phyloP scores from a whole-genome alignment of 2,329 filamentous ascomycete species.

The Daldinia eschscholtzii region DNA sequence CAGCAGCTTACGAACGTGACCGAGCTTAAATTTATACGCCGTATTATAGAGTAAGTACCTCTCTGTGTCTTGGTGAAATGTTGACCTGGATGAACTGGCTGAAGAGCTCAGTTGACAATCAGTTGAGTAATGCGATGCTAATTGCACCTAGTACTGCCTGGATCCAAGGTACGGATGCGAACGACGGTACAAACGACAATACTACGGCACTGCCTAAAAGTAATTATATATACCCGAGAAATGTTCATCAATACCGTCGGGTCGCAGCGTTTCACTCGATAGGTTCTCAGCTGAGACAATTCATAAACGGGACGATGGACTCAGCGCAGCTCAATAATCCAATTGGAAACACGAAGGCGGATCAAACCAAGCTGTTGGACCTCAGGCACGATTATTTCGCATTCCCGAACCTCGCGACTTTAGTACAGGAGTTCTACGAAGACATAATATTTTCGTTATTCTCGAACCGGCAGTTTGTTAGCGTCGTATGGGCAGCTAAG shows the following conservation, averaged over 20 bases:
- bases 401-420: slow-evolving; percentile 46
- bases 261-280: slow-evolving; percentile 55
- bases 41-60: not conserved
- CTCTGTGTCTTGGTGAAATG: not conserved
- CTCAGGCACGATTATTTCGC: slow-evolving; percentile 53
- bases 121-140: slow-evolving; percentile 36
- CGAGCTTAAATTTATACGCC: not conserved
- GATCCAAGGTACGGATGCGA: slow-evolving; percentile 45
- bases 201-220: slow-evolving; percentile 31
- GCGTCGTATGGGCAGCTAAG: slow-evolving; percentile 54
- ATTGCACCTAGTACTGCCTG: slow-evolving; percentile 49
- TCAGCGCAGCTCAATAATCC: slow-evolving; percentile 45
- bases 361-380: slow-evolving; percentile 60
- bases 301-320: slow-evolving; percentile 51
- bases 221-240: slow-evolving; percentile 52
- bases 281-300: slow-evolving; percentile 51
- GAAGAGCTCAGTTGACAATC: not conserved
- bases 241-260: slow-evolving; percentile 49
- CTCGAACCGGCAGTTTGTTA: slow-evolving; percentile 50
- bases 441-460: slow-evolving; percentile 56
- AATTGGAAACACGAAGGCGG: slow-evolving; percentile 53
- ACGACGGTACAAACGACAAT: slow-evolving; percentile 56
- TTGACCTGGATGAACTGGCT: not conserved
- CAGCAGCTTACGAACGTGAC: slow-evolving; percentile 4
- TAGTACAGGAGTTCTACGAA: slow-evolving; percentile 54